A percentile compares a stretch with the other conserved stretches of the same genome.
Conservation (phyloP, 2,329 filamentous ascomycete genomes). For the Talaromyces sp. region DNA sequence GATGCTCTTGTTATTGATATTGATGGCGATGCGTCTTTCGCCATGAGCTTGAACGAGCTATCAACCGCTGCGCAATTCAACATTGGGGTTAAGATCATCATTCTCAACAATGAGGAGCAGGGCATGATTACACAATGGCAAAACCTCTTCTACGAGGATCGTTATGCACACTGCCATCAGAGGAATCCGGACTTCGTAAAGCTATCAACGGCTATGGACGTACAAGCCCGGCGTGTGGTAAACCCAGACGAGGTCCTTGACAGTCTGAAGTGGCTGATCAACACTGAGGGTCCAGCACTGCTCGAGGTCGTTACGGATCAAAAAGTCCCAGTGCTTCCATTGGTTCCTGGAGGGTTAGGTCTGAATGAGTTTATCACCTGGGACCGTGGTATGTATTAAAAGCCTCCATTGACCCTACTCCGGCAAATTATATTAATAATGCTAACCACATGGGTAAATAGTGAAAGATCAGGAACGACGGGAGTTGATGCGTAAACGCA, state of each 20-base stretch:
- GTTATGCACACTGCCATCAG: slow-evolving; percentile 78
- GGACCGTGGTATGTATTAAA: slow-evolving; percentile 39
- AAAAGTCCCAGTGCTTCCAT: slow-evolving; percentile 68
- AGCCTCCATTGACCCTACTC: background rate
- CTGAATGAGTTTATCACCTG: slow-evolving; percentile 82
- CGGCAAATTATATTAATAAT: background rate
- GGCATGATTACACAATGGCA: slow-evolving; percentile 96
- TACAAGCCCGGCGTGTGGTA: slow-evolving; percentile 62
- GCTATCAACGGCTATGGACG: slow-evolving; percentile 75
- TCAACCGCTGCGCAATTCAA: slow-evolving; percentile 84
- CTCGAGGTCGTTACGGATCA: slow-evolving; percentile 78
- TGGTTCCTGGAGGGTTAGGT: slow-evolving; percentile 76
- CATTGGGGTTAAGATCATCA: slow-evolving; percentile 83
- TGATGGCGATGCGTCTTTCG: slow-evolving; percentile 84
- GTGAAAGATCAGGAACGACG: background rate
- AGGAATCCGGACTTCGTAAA: slow-evolving; percentile 83
- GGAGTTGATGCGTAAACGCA: background rate
- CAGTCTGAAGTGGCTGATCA: slow-evolving; percentile 72
- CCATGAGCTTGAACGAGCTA: slow-evolving; percentile 87
- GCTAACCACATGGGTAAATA: background rate
- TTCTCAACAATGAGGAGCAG: slow-evolving; percentile 88
- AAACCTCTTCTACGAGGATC: slow-evolving; percentile 82
- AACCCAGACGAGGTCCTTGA: slow-evolving; percentile 69
- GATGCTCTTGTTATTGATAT: slow-evolving; percentile 84
- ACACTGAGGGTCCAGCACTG: slow-evolving; percentile 73